Conservation (phyloP, 805 yeast species). For the Lachancea sp. region DNA sequence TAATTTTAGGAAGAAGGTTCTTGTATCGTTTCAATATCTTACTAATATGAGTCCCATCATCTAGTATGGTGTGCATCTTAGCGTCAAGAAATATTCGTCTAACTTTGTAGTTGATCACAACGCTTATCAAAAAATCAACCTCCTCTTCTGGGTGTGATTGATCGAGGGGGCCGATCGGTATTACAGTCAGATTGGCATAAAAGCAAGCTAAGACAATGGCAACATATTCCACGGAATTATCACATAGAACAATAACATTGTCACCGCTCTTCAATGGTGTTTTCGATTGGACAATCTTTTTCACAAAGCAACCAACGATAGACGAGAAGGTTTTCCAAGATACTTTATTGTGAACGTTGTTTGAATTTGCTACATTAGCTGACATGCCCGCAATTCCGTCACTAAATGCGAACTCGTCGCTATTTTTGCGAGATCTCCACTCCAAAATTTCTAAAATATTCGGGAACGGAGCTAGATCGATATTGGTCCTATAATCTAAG, state of each 20-base stretch:
- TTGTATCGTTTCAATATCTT: conserved; percentile 24
- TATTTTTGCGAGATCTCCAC: conserved; percentile 66
- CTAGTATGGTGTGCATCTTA: conserved; percentile 20
- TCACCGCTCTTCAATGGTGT: conserved; percentile 61
- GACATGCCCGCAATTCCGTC: conserved; percentile 32
- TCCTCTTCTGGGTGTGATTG: conserved; percentile 66
- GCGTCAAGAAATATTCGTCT: conserved; percentile 66
- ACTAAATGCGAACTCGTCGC: conserved; percentile 74
- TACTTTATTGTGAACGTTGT: conserved; percentile 44
- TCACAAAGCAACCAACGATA: conserved; percentile 67
- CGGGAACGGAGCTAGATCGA: conserved; percentile 66
- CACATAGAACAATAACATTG: conserved; percentile 71
- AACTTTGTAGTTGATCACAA: conserved; percentile 66
- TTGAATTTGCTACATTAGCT: conserved; percentile 27
- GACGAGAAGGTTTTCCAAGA: conserved; percentile 82
- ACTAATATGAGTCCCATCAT: conserved; percentile 20
- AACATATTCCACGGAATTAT: conserved; percentile 79
- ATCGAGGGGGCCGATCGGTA: conserved; percentile 72
- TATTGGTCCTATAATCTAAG: conserved; percentile 69
- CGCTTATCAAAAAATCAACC: conserved; percentile 53
- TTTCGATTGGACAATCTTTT: conserved; percentile 61
- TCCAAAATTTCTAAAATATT: conserved; percentile 68
- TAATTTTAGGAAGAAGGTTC: conserved; percentile 25
- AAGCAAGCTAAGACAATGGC: conserved; percentile 84
- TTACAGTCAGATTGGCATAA: conserved; percentile 54